Conservation (phyloP, 345 rosid species). For the Eucalyptus lansdowneana region DNA sequence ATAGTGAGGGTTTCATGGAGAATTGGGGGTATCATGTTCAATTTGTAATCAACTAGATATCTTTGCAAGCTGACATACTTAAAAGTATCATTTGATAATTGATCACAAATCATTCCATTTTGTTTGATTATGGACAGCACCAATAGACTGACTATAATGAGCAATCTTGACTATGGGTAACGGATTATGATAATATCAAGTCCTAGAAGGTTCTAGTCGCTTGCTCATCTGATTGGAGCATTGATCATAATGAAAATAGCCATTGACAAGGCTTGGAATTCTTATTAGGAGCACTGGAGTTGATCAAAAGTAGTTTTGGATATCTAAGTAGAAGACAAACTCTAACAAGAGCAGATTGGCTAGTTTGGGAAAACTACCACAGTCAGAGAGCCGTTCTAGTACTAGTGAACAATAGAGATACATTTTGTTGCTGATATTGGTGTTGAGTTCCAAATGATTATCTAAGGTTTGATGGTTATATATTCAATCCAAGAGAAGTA, state of each 20-base stretch:
- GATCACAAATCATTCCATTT: background rate
- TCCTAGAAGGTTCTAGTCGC: background rate
- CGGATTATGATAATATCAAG: background rate
- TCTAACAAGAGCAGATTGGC: background rate
- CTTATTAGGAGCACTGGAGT: background rate
- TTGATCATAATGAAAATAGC: background rate
- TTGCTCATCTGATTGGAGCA: background rate
- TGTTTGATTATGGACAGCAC: background rate
- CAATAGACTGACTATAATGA: background rate
- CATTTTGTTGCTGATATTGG: background rate
- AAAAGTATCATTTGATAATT: too few relatives aligned
- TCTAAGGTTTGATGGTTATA: background rate
- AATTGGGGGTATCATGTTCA: background rate
- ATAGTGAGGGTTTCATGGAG: background rate
- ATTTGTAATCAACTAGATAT: too few relatives aligned
- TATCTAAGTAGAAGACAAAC: background rate
- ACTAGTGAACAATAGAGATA: background rate
- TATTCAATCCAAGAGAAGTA: too few relatives aligned
- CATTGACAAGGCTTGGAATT: background rate
- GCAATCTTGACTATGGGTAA: background rate
- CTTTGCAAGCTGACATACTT: too few relatives aligned
- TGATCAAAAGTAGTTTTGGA: background rate
- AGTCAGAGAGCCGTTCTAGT: too few relatives aligned
- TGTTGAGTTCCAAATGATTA: background rate
- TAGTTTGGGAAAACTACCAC: background rate